Evolutionary conservation across 257 asterid genomes (phyloP).

Genomic region (Nicotiana noctiflora): DNA sequence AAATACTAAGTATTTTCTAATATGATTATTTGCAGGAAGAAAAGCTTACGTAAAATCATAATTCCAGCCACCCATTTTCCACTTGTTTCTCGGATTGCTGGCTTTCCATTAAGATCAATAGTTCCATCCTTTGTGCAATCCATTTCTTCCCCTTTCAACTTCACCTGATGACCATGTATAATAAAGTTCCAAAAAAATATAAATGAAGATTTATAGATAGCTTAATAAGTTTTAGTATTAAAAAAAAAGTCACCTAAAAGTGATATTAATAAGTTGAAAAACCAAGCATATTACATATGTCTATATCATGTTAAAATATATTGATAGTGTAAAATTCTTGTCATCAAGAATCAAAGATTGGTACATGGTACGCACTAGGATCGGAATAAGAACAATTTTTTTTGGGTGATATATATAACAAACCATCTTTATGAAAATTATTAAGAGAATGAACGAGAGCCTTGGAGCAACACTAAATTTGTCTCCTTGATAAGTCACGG

Average conservation of each 20-base stretch:
- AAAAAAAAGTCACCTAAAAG: neutral
- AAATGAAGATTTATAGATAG: no score
- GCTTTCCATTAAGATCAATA: conserved; percentile 61
- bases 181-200: no score
- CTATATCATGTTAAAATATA: neutral
- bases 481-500: no score
- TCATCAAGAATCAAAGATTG: neutral
- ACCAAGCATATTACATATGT: neutral
- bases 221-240: no score
- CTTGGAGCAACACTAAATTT: no score
- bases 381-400: neutral
- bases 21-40: neutral
- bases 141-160: conserved; percentile 32
- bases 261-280: neutral
- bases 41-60: conserved; percentile 55
- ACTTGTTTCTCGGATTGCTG: conserved; percentile 44
- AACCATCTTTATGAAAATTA: neutral
- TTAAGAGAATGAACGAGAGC: neutral
- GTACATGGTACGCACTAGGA: neutral
- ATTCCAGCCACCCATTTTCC: conserved; percentile 79
- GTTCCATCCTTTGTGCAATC: conserved; percentile 64
- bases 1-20: no score
- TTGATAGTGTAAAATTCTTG: neutral
- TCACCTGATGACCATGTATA: conserved; percentile 18
- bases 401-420: no score